phyloP scores from a whole-genome alignment of 306 rosid genomes.

The Boehmeria nivea region DNA sequence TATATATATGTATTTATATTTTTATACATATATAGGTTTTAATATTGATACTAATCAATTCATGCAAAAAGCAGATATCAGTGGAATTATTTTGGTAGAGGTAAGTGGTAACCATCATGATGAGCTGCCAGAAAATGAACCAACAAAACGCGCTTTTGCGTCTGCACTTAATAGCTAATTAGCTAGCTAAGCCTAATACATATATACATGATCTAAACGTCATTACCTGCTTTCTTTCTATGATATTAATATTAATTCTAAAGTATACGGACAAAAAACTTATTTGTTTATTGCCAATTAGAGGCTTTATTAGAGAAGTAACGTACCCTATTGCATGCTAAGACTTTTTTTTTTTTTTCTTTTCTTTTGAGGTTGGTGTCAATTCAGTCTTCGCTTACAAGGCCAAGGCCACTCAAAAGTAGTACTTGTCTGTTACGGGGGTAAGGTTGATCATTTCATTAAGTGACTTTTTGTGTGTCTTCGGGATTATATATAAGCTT shows the following conservation, averaged over 20 bases:
- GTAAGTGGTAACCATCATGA: slow-evolving; percentile 28
- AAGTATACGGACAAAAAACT: not conserved
- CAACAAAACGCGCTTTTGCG: slow-evolving; percentile 31
- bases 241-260: no score
- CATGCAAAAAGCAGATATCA: not conserved
- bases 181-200: not conserved
- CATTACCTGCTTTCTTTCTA: slow-evolving; percentile 7
- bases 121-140: slow-evolving; percentile 34
- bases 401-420: no score
- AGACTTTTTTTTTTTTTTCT: no score
- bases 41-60: slow-evolving; percentile 4
- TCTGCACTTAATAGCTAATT: not conserved
- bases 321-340: no score
- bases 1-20: not conserved
- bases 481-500: no score
- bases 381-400: no score
- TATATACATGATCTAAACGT: not conserved
- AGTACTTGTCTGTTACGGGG: no score
- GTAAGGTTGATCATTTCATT: no score
- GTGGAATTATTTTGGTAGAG: slow-evolving; percentile 8
- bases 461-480: no score
- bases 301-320: no score
- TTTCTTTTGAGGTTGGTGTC: no score
- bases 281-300: no score
- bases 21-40: slow-evolving; percentile 4